phyloP scores from a whole-genome alignment of 345 rosid species.

The Arabidopsis arenosa region DNA sequence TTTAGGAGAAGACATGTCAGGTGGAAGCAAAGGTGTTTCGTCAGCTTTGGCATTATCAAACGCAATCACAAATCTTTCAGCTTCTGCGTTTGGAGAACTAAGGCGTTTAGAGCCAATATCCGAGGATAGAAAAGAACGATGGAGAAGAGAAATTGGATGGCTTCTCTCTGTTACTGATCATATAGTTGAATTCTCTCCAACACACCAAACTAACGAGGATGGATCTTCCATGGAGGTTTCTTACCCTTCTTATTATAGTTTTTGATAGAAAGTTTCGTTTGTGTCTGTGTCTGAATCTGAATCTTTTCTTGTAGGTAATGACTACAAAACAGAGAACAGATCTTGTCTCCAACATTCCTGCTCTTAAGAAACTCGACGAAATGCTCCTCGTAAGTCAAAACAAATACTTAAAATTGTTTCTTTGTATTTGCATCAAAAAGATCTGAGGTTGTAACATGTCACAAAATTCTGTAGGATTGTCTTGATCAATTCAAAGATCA shows the following conservation, averaged over 20 bases:
- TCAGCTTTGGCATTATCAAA: constrained; percentile 77
- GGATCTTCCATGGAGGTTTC: constrained; percentile 65
- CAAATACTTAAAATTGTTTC: not conserved
- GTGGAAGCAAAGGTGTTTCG: constrained; percentile 77
- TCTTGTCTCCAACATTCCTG: constrained; percentile 87
- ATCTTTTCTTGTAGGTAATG: constrained; percentile 67
- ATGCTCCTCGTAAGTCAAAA: constrained; percentile 76
- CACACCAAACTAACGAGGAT: constrained; percentile 63
- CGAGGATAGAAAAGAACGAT: constrained; percentile 54
- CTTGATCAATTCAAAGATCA: constrained; percentile 75
- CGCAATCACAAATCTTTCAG: constrained; percentile 59
- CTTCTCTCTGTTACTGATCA: constrained; percentile 70
- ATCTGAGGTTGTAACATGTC: constrained; percentile 1
- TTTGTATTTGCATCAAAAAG: not conserved
- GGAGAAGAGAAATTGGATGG: constrained; percentile 73
- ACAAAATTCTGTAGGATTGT: constrained; percentile 59
- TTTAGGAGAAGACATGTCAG: constrained; percentile 83
- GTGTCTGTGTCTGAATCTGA: constrained; percentile 9
- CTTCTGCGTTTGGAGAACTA: constrained; percentile 56
- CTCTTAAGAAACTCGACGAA: constrained; percentile 78
- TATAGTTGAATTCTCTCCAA: constrained; percentile 70
- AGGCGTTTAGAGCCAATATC: constrained; percentile 64
- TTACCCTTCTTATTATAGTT: not conserved
- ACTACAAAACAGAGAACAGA: constrained; percentile 73
- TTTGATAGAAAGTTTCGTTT: not conserved